These are phyloP conservation scores for Theobroma cacao DNA, from an alignment of 345 rosid species.

Conservation along the genomic window DNA sequence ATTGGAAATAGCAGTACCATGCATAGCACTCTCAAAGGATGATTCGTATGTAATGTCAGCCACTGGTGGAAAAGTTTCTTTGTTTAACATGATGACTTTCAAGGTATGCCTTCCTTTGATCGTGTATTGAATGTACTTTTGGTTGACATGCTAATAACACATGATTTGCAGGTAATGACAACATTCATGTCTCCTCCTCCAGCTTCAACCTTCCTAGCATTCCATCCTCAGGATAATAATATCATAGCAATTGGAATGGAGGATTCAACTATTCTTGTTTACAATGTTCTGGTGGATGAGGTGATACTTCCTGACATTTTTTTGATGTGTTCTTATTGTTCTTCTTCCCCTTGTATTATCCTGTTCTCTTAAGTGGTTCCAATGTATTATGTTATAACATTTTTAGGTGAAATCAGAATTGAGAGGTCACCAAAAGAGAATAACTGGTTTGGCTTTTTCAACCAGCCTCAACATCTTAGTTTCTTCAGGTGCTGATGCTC, in stretches of 20 bases:
- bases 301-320: conserved; percentile 28
- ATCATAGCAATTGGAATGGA: conserved; percentile 91
- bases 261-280: conserved; percentile 80
- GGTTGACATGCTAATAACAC: not conserved
- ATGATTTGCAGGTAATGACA: conserved; percentile 70
- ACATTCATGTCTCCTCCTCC: conserved; percentile 88
- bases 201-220: conserved; percentile 80
- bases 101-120: conserved; percentile 48
- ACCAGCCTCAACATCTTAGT: conserved; percentile 68
- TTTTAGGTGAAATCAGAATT: conserved; percentile 74
- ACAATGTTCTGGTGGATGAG: conserved; percentile 82
- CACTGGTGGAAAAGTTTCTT: conserved; percentile 80
- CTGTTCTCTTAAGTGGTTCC: not conserved
- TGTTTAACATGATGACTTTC: conserved; percentile 91
- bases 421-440: conserved; percentile 85
- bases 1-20: conserved; percentile 78
- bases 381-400: conserved; percentile 7
- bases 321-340: not conserved
- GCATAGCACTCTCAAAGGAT: conserved; percentile 90
- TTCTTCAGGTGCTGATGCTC: conserved; percentile 96
- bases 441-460: conserved; percentile 85
- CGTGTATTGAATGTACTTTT: conserved; percentile 58
- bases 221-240: conserved; percentile 86
- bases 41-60: conserved; percentile 93
- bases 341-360: not conserved